Evolutionary conservation across 179 eudicot genomes (phyloP).

Genomic region (Camellia oleifera): DNA sequence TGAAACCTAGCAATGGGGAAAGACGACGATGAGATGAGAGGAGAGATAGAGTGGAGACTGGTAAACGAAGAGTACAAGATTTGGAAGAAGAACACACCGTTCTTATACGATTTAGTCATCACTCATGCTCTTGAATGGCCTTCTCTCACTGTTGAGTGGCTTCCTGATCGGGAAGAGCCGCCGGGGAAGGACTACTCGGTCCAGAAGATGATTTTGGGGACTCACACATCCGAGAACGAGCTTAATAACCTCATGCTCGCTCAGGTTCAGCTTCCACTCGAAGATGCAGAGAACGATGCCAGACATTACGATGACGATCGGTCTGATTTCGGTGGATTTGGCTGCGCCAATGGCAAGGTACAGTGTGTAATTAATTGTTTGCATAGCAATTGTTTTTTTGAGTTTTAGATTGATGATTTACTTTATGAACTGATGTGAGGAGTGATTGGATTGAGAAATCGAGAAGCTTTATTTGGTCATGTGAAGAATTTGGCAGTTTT

Average conservation of each 20-base stretch:
- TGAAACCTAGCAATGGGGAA: slow-evolving; percentile 52
- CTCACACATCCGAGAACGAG: slow-evolving; percentile 78
- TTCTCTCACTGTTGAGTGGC: slow-evolving; percentile 95
- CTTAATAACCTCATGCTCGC: slow-evolving; percentile 84
- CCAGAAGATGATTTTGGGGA: slow-evolving; percentile 90
- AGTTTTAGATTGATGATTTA: background rate
- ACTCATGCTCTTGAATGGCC: slow-evolving; percentile 97
- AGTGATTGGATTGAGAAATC: background rate
- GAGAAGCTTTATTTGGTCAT: background rate
- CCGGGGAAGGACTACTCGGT: slow-evolving; percentile 84
- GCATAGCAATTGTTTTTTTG: background rate
- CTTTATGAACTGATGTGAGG: background rate
- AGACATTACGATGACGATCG: slow-evolving; percentile 68
- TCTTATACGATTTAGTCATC: slow-evolving; percentile 75
- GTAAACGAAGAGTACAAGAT: slow-evolving; percentile 90
- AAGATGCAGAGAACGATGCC: slow-evolving; percentile 76
- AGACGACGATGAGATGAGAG: slow-evolving; percentile 77
- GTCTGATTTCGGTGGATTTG: slow-evolving; percentile 69
- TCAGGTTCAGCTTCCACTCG: slow-evolving; percentile 86
- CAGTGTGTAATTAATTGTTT: background rate
- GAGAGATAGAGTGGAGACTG: slow-evolving; percentile 71
- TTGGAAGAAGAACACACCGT: slow-evolving; percentile 87
- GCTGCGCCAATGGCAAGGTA: slow-evolving; percentile 74
- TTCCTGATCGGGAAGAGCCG: slow-evolving; percentile 76
- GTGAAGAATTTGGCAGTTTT: background rate